Base-by-base conservation (phyloP, 495 filamentous ascomycete genomes). In the Staphylotrichum longicolle region DNA sequence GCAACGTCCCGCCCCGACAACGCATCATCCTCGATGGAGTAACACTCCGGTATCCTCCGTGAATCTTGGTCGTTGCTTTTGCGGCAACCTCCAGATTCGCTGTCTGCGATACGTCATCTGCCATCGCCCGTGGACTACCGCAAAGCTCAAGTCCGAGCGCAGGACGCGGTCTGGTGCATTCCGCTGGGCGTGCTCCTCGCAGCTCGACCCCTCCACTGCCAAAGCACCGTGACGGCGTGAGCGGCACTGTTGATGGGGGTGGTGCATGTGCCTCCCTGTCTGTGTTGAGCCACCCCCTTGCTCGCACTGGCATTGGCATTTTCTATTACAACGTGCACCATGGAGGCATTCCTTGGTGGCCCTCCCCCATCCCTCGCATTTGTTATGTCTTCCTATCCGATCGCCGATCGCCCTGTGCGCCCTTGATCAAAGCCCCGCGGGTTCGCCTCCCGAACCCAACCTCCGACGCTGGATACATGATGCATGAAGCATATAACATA, bases 321-420 rank as follows among this genome's bases (percentile, higher is more conserved):
- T 52, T 45, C 20, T 20, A 5, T 8, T 1, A 39, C 37, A 39
- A 39, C 6, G 6, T 6, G 6, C 5, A 10, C 51, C 37, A 40
- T 41, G 10, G 20, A 54, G 41, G 50, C 54, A 54, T 52, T 57
- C 54, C 61, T 59, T 11, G 41, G 54, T 32, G 27, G 2, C 15
- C 12, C 40, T 5, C 50, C 30, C 30, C 40, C 42, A 58, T 63
- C 61, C 56, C 61, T 59, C 49, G 44, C 55, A 49, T 33, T 58
- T 49, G 32, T 54, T 58, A 47, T 34, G 6, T 32, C 61, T 52
- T 11, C 47, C 47, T 33, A 27, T 37, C 32, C 15, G 52, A 56
- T 47, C 52, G 59, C 37, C 52, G 59, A 61, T 61, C 59, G 3
- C 7, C 45, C 12, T 30, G 59, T 61, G 59, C n/a, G 52, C 59